Conservation (phyloP, 192 early-diverging fungal genomes). For the Mortierella antarctica region DNA sequence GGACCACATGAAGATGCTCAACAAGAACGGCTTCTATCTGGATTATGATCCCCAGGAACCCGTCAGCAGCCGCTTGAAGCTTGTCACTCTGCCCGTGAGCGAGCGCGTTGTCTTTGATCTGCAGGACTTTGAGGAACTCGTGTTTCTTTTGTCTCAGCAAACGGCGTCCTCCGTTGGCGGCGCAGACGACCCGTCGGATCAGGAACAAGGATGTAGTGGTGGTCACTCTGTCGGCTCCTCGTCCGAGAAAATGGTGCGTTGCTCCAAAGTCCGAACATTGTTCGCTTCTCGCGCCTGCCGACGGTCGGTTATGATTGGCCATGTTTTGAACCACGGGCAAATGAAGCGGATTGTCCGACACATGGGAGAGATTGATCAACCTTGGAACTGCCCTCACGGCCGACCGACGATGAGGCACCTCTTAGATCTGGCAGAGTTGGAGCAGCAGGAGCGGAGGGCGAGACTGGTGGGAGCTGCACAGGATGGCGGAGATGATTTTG, state of each 20-base stretch:
- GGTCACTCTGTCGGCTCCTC: conserved; percentile 23
- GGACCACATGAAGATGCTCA: conserved; percentile 76
- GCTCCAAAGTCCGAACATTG: conserved; percentile 73
- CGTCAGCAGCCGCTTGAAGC: conserved; percentile 70
- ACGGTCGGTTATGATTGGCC: conserved; percentile 93
- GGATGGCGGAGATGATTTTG: neutral
- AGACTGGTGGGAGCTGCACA: neutral
- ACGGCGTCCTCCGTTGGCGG: conserved; percentile 5
- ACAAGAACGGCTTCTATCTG: conserved; percentile 87
- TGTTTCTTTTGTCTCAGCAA: conserved; percentile 61
- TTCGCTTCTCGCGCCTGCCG: conserved; percentile 95
- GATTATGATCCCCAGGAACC: conserved; percentile 64
- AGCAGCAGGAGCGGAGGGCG: conserved; percentile 19
- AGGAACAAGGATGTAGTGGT: conserved; percentile 2
- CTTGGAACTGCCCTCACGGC: conserved; percentile 99
- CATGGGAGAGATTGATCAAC: conserved; percentile 90
- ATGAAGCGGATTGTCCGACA: conserved; percentile 86
- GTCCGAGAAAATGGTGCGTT: conserved; percentile 69
- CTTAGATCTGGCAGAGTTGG: conserved; percentile 56
- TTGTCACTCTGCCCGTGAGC: conserved; percentile 81
- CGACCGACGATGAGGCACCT: conserved; percentile 95
- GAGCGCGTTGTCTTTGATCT: conserved; percentile 81
- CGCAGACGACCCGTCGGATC: conserved; percentile 19
- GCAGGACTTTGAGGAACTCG: conserved; percentile 80
- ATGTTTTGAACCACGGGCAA: conserved; percentile 70